These are phyloP conservation scores for Sarocladiaceae sp. DNA, from an alignment of 2,329 filamentous ascomycete genomes.

Conservation along the genomic window DNA sequence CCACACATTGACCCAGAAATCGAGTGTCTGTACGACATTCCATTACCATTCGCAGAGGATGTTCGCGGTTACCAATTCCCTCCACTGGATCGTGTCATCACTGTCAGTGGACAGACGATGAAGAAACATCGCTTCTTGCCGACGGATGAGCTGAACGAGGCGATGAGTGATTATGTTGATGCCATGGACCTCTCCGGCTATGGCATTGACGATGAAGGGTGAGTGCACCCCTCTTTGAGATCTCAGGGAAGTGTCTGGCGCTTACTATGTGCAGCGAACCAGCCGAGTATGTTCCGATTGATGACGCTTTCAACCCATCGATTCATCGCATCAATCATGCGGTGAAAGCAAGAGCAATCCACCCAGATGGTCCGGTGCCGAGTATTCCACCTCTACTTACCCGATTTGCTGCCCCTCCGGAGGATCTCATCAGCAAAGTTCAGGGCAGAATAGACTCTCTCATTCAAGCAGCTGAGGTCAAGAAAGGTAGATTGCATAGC, in stretches of 20 bases:
- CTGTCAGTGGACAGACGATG: conserved; percentile 75
- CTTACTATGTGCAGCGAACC: conserved; percentile 31
- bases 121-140: conserved; percentile 83
- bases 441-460: conserved; percentile 57
- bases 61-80: conserved; percentile 88
- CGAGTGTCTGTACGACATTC: conserved; percentile 85
- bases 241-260: too few relatives aligned
- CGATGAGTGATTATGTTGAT: conserved; percentile 91
- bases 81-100: conserved; percentile 81
- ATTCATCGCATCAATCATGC: conserved; percentile 89
- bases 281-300: conserved; percentile 69
- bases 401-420: conserved; percentile 69
- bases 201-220: conserved; percentile 72
- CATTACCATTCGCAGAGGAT: conserved; percentile 91
- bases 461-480: conserved; percentile 69
- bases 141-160: conserved; percentile 64
- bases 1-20: conserved; percentile 74
- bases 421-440: conserved; percentile 58
- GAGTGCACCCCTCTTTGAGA: too few relatives aligned
- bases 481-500: conserved; percentile 58
- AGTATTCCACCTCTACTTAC: conserved; percentile 61
- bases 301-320: conserved; percentile 78
- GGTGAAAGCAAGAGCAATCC: conserved; percentile 74
- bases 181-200: conserved; percentile 80
- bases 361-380: conserved; percentile 61